Evolutionary conservation across 192 early-diverging fungal genomes (phyloP), one percentile per base, ranked within the genome.

Genomic region (Diversispora eburnea): DNA sequence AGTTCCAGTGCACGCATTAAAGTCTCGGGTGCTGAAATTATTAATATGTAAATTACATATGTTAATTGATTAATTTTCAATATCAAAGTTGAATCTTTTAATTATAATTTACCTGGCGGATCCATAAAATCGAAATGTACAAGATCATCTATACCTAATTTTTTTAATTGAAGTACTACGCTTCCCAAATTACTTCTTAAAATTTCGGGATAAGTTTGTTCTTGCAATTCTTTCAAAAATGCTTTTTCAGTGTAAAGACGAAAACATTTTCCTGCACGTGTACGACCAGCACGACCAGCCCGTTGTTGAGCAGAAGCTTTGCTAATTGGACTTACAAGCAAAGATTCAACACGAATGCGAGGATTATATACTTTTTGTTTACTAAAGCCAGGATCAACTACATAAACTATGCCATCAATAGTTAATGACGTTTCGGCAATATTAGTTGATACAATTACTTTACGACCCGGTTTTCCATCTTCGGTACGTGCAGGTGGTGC

Each of bases 41-140:
- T 51, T 12, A 12, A 3, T 6, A 51, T 51, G 13, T 51, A 3
- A 4, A 51, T 51, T 49, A 12, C 2, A 51, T 51, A 51, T 12
- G 49, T 12, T 2, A 51, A 3, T 12, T 12, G 8, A 13, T 17
- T 54, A 17, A 54, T 10, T 4, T 52, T n/a, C n/a, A 13, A 54
- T 54, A 54, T 13, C n/a, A 54, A 54, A 54, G 4, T 13, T 3
- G 0, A 49, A 15, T 13, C 25, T 17, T 17, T 51, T 41, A 41
- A 33, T 33, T 33, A 33, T 33, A 33, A 33, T 43, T 51, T 64
- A 73, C 72, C 72, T 72, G 96, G 97, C 17, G 98, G 94, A 73
- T 99, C 98, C 95, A 99, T 98, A 60, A 98, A 97, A 82, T 99
- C 98, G 80, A 99, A 96, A 75, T 99, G 95, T 3, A 98, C 96